Percentiles rank a stretch among this genome's conserved stretches.
phyloP scores from a whole-genome alignment of 2,329 filamentous ascomycete species.

The Emergomyces africanus region DNA sequence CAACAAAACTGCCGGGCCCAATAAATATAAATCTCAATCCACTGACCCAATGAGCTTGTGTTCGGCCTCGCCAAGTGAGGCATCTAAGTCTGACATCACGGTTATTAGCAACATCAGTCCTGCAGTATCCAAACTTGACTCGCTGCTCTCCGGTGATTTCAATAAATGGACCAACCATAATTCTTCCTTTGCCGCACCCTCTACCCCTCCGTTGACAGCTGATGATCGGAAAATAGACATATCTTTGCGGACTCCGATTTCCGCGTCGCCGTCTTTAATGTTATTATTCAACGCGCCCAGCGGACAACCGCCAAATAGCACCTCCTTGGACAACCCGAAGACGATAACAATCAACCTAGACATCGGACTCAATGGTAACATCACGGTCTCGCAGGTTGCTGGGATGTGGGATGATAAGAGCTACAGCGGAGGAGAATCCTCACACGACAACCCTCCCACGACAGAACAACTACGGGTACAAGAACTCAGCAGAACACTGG shows the following conservation, averaged over 20 bases:
- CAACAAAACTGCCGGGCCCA: constrained; percentile 8
- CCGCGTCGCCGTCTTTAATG: constrained; percentile 7
- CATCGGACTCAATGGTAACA: constrained; percentile 28
- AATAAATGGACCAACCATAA: neutral
- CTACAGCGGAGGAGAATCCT: constrained; percentile 11
- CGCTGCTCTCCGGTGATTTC: constrained; percentile 30
- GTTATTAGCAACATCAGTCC: constrained; percentile 29
- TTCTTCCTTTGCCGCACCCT: neutral
- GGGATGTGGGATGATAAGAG: constrained; percentile 20
- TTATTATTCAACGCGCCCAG: constrained; percentile 6
- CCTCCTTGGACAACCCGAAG: constrained; percentile 8
- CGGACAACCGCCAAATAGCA: constrained; percentile 3
- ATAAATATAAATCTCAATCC: constrained; percentile 5
- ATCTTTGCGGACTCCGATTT: constrained; percentile 8
- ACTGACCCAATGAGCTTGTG: constrained; percentile 4
- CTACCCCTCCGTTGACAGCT: neutral
- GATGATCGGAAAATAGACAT: constrained; percentile 3
- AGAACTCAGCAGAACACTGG: constrained; percentile 23
- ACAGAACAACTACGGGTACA: neutral
- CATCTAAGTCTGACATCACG: constrained; percentile 6
- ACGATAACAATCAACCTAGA: constrained; percentile 26
- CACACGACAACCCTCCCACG: constrained; percentile 1
- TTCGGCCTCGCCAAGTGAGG: neutral
- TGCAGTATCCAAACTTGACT: constrained; percentile 41
- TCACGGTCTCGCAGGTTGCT: constrained; percentile 26